Percentiles rank a stretch among this genome's conserved stretches.
Evolutionary conservation across 2,329 filamentous ascomycete species (phyloP).

Genomic region (Calonectria crousiana): DNA sequence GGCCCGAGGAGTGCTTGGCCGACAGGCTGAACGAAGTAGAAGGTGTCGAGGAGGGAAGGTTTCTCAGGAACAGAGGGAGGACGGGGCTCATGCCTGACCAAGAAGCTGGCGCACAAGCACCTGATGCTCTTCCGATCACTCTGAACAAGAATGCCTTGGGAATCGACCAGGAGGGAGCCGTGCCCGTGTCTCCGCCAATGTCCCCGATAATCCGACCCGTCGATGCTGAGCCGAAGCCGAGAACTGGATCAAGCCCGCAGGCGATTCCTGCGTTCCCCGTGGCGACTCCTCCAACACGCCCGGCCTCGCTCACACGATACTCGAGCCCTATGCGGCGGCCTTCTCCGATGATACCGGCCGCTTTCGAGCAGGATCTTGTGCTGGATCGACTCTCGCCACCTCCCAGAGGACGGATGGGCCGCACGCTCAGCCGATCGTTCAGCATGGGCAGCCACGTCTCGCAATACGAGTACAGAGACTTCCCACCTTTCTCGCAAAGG

Average conservation of each 20-base stretch:
- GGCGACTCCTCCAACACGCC: constrained; percentile 44
- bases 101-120: not conserved
- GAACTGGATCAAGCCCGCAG: constrained; percentile 47
- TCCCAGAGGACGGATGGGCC: constrained; percentile 44
- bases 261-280: constrained; percentile 23
- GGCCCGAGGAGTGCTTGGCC: constrained; percentile 66
- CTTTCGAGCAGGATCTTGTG: constrained; percentile 54
- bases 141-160: constrained; percentile 48
- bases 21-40: constrained; percentile 62
- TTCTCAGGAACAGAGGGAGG: constrained; percentile 45
- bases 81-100: constrained; percentile 37
- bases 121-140: not conserved
- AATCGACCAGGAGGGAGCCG: constrained; percentile 44
- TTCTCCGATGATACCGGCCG: constrained; percentile 50
- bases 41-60: constrained; percentile 45
- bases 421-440: constrained; percentile 50
- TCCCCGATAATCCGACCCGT: constrained; percentile 50
- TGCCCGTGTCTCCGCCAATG: constrained; percentile 37
- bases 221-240: constrained; percentile 33
- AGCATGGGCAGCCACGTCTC: constrained; percentile 50
- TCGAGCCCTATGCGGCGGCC: constrained; percentile 47
- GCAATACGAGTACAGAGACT: constrained; percentile 49
- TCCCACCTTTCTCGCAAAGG: constrained; percentile 52
- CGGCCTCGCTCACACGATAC: constrained; percentile 43
- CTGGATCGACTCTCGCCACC: constrained; percentile 54